Conservation (phyloP, 495 filamentous ascomycete species). For the Astrocystis sublimbata region DNA sequence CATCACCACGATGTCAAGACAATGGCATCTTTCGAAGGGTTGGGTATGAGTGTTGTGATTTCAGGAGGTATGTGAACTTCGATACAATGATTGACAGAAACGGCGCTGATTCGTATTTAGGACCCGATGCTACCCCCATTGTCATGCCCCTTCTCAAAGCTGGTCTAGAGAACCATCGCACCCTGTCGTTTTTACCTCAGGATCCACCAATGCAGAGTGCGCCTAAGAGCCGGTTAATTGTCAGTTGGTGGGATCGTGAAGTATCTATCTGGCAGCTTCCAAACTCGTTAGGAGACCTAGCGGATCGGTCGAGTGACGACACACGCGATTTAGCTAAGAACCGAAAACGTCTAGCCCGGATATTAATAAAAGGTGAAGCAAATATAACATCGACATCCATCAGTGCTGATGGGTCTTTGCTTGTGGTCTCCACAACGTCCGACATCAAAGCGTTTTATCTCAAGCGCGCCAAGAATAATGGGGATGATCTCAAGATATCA, state of each 20-base stretch:
- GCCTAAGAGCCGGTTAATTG: slow-evolving; percentile 66
- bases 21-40: slow-evolving; percentile 86
- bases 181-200: slow-evolving; percentile 79
- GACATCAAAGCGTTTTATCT: slow-evolving; percentile 81
- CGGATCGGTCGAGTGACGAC: slow-evolving; percentile 40
- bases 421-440: slow-evolving; percentile 74
- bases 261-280: slow-evolving; percentile 77
- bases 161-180: slow-evolving; percentile 76
- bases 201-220: slow-evolving; percentile 68
- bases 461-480: slow-evolving; percentile 43
- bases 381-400: slow-evolving; percentile 81
- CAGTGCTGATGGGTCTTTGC: slow-evolving; percentile 68
- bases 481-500: slow-evolving; percentile 61
- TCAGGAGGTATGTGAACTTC: slow-evolving; percentile 75
- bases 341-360: slow-evolving; percentile 65
- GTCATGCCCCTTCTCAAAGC: slow-evolving; percentile 78
- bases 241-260: slow-evolving; percentile 93
- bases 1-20: slow-evolving; percentile 94
- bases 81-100: neutral
- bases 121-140: slow-evolving; percentile 80
- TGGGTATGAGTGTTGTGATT: slow-evolving; percentile 78
- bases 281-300: slow-evolving; percentile 48
- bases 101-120: slow-evolving; percentile 52
- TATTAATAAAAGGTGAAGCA: slow-evolving; percentile 80
- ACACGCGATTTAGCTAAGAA: slow-evolving; percentile 42